A percentile compares a stretch with the other conserved stretches of the same genome.
These are phyloP conservation scores for Achlya hypogyna DNA, from an alignment of 352 stramenopile species.

Conservation along the genomic window DNA sequence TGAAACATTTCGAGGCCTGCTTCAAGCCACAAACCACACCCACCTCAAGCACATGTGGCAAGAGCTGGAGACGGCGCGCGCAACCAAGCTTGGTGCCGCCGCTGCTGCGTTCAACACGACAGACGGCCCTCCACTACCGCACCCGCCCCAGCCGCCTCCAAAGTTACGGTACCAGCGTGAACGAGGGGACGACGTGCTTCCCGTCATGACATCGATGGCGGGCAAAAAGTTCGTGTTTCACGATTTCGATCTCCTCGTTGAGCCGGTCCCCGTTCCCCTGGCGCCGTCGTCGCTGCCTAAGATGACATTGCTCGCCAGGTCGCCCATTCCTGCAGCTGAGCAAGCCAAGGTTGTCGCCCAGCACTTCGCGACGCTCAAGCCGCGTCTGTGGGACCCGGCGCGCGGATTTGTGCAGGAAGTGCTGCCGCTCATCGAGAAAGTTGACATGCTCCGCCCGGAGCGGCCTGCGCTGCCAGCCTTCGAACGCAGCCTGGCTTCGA, in stretches of 20 bases:
- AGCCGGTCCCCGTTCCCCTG: not conserved
- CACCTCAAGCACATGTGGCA: not conserved
- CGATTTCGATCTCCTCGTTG: constrained; percentile 4
- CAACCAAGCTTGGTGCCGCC: not conserved
- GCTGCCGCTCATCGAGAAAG: not conserved
- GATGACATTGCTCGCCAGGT: not conserved
- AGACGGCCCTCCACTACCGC: not conserved
- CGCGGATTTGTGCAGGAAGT: too few relatives aligned
- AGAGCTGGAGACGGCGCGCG: not conserved
- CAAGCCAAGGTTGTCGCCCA: not conserved
- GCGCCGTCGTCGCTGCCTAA: not conserved
- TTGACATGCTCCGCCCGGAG: not conserved
- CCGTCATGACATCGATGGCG: not conserved
- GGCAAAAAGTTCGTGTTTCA: constrained; percentile 15
- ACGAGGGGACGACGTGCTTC: not conserved
- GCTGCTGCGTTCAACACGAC: not conserved
- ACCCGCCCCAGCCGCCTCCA: not conserved
- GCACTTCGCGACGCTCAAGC: not conserved
- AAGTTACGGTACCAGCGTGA: not conserved
- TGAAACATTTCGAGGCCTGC: not conserved
- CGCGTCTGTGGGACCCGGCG: not conserved
- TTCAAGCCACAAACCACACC: not conserved
- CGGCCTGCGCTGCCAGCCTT: not conserved
- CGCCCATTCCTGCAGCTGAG: not conserved
- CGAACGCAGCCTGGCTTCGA: not conserved